phyloP scores from a whole-genome alignment of 2,329 filamentous ascomycete genomes.

The Macrophomina tecta region DNA sequence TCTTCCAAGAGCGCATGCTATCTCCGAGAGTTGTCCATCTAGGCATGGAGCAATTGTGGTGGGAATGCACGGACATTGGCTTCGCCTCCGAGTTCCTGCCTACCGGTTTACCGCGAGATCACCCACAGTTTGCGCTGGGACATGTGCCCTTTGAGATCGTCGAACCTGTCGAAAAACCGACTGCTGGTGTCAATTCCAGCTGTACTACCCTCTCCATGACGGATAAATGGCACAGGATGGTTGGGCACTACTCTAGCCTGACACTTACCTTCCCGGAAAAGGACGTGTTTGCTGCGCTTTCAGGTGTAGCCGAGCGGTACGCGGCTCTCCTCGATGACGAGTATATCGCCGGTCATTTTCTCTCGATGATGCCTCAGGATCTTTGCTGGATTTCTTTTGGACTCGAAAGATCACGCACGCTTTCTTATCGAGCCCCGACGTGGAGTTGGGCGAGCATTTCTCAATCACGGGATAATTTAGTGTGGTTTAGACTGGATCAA shows the following conservation, averaged over 20 bases:
- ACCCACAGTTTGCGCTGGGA: neutral
- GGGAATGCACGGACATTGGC: slow-evolving; percentile 8
- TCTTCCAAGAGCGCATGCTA: slow-evolving; percentile 21
- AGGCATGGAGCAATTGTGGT: neutral
- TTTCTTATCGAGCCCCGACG: neutral
- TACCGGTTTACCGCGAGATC: neutral
- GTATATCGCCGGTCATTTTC: neutral
- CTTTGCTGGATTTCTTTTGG: neutral
- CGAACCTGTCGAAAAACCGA: neutral
- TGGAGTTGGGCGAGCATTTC: neutral
- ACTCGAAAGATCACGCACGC: neutral
- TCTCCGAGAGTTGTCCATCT: slow-evolving; percentile 24
- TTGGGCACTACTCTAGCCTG: neutral
- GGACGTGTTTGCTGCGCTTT: neutral
- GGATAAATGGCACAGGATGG: neutral
- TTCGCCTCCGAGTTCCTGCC: slow-evolving; percentile 1
- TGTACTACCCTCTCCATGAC: no score
- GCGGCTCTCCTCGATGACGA: neutral
- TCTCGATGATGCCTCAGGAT: neutral
- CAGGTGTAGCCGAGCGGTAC: neutral
- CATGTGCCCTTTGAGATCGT: neutral
- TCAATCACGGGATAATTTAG: no score
- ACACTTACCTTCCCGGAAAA: neutral
- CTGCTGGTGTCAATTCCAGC: neutral
- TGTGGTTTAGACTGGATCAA: no score